Evolutionary conservation across 2,329 filamentous ascomycete genomes (phyloP), one percentile per base, ranked within the genome.

Genomic region (Stachybotrys echinatus): DNA sequence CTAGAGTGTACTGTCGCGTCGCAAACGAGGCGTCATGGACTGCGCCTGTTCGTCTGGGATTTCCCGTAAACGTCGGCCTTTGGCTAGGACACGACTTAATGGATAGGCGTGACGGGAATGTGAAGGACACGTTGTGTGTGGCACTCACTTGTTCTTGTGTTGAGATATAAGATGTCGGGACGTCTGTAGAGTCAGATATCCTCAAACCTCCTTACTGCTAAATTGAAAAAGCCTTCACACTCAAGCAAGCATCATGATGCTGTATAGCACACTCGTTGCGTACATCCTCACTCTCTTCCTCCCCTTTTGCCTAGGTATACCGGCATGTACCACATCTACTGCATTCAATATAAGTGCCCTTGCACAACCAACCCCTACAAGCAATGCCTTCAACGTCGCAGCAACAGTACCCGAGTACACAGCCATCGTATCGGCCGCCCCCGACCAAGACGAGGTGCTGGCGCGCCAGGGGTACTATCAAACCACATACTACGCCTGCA

Each of bases 401-500:
- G 45, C 37, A 51, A 45, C 47, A 58, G 48, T 12, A 49, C 46
- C n/a, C n/a, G n/a, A 47, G 58, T 65, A 66, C 52, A 55, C 57
- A 21, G 59, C 64, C 54, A 47, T 63, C 23, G 62, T 66, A 27
- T 68, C 66, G 4, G 61, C 65, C 14, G 58, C 63, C n/a, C 60
- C 66, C 1, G 59, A 62, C 22, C 62, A 66, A 34, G 59, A 59
- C 31, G 64, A 54, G 3, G 52, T 53, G 17, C 59, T 65, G 4
- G 58, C 61, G 21, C 58, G 59, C 44, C 55, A 65, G 53, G 66
- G 66, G 10, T 66, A 58, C 55, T 55, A 55, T 45, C 65, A 68
- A 50, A 60, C 59, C 23, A 69, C 66, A 2, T 67, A 60, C 50
- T 69, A 69, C 50, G 55, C 62, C 40, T 69, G 67, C 54, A 55